Conservation (phyloP, 495 filamentous ascomycete genomes). For the Penicillium psychrofluorescens region DNA sequence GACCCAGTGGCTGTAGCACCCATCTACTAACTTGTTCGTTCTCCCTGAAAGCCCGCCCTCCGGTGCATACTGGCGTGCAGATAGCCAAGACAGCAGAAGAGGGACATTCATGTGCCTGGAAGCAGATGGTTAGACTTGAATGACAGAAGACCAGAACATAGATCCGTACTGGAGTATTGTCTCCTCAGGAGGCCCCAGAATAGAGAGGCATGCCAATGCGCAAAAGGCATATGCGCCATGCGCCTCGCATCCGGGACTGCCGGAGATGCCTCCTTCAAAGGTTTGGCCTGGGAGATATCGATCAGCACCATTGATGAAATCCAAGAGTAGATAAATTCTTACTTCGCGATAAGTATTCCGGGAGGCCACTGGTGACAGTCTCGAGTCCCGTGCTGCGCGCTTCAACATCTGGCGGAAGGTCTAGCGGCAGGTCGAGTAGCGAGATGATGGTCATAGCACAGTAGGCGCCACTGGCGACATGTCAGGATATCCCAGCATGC, state of each 20-base stretch:
- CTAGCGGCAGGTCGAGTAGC: slow-evolving; percentile 73
- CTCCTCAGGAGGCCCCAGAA: slow-evolving; percentile 68
- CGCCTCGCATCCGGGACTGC: slow-evolving; percentile 73
- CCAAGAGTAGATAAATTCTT: slow-evolving; percentile 19
- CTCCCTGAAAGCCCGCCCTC: slow-evolving; percentile 88
- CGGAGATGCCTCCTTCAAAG: slow-evolving; percentile 87
- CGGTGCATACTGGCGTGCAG: slow-evolving; percentile 79
- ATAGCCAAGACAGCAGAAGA: slow-evolving; percentile 76
- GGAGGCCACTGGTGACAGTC: slow-evolving; percentile 59
- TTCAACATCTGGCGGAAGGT: slow-evolving; percentile 57
- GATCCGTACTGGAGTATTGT: slow-evolving; percentile 55
- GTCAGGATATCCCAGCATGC: slow-evolving; percentile 8
- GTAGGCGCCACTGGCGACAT: slow-evolving; percentile 67
- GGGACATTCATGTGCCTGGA: slow-evolving; percentile 70
- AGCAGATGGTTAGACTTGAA: slow-evolving; percentile 10
- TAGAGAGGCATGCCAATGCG: slow-evolving; percentile 76
- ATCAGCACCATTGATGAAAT: slow-evolving; percentile 5
- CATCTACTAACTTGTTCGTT: slow-evolving; percentile 97
- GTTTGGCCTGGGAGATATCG: slow-evolving; percentile 62
- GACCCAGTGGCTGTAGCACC: slow-evolving; percentile 97
- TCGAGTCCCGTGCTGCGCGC: slow-evolving; percentile 38
- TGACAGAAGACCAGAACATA: neutral
- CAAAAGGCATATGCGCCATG: slow-evolving; percentile 98
- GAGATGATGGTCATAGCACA: slow-evolving; percentile 78
- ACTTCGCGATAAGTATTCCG: slow-evolving; percentile 78